These are phyloP conservation scores for Chlorella sorokiniana DNA, from an alignment of 139 green algal genomes.

Conservation along the genomic window DNA sequence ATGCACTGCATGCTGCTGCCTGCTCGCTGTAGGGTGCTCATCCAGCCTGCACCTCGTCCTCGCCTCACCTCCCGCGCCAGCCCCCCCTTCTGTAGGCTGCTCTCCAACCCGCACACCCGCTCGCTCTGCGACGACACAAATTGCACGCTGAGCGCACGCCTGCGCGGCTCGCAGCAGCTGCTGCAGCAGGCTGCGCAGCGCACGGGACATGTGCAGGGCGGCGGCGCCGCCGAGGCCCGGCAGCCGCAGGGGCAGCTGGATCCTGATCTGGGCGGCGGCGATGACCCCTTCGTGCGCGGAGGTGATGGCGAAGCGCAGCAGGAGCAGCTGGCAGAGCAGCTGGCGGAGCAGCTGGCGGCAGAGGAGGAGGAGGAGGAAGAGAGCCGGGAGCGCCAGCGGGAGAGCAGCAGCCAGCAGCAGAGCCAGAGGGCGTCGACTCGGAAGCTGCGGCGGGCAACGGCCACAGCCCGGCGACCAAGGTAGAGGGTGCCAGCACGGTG, in stretches of 20 bases:
- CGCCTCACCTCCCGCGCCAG: not conserved
- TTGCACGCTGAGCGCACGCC: not conserved
- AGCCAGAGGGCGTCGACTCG: too few relatives aligned
- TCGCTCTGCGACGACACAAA: not conserved
- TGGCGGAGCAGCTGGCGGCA: not conserved
- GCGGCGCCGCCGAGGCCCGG: too few relatives aligned
- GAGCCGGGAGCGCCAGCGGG: not conserved
- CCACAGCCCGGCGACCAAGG: too few relatives aligned
- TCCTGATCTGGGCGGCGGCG: not conserved
- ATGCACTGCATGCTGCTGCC: too few relatives aligned
- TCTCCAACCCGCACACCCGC: not conserved
- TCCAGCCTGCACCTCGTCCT: too few relatives aligned
- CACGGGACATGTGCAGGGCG: not conserved
- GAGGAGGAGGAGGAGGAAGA: not conserved
- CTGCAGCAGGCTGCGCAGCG: not conserved
- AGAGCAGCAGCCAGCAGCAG: not conserved
- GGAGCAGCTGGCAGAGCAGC: not conserved
- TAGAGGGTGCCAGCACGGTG: too few relatives aligned
- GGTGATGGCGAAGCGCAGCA: not conserved
- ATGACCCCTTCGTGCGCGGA: not conserved
- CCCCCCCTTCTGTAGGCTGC: not conserved
- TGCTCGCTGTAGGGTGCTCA: too few relatives aligned
- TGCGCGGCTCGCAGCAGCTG: not conserved
- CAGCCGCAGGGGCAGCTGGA: not conserved
- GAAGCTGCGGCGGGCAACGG: too few relatives aligned